These are phyloP conservation scores for Heritiera fomes DNA, from an alignment of 345 rosid species.

Conservation along the genomic window DNA sequence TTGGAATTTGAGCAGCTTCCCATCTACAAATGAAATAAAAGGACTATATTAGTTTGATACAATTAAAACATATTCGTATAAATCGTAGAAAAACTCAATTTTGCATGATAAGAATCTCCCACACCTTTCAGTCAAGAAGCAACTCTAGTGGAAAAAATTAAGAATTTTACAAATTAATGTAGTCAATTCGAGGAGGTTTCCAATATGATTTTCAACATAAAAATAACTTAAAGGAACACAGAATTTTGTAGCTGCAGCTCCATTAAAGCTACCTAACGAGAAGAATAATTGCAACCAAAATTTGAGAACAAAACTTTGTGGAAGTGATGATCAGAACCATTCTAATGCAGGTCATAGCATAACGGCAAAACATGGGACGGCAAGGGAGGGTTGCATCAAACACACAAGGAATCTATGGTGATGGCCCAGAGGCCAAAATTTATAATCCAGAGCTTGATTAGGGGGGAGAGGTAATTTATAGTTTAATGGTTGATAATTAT, in stretches of 20 bases:
- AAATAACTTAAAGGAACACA: neutral
- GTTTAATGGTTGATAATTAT: neutral
- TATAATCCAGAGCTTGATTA: neutral
- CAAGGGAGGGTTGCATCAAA: neutral
- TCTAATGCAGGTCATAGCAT: neutral
- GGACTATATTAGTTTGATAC: conserved; percentile 15
- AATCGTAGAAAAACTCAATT: neutral
- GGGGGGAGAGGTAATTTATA: neutral
- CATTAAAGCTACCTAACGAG: neutral
- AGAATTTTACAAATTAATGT: neutral
- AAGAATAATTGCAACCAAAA: neutral
- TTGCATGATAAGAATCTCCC: neutral
- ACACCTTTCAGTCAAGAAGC: neutral
- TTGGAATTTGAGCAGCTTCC: conserved; percentile 87
- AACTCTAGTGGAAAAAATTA: neutral
- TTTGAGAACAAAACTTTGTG: neutral
- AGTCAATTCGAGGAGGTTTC: neutral
- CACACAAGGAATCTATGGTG: neutral
- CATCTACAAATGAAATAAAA: conserved; percentile 52
- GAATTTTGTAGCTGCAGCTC: neutral
- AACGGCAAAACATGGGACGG: neutral
- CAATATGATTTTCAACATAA: neutral
- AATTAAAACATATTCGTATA: neutral
- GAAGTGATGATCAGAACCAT: neutral
- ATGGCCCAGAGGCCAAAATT: neutral